Evolutionary conservation across 2,329 filamentous ascomycete species (phyloP).

Genomic region (Penicillium capsulatum): DNA sequence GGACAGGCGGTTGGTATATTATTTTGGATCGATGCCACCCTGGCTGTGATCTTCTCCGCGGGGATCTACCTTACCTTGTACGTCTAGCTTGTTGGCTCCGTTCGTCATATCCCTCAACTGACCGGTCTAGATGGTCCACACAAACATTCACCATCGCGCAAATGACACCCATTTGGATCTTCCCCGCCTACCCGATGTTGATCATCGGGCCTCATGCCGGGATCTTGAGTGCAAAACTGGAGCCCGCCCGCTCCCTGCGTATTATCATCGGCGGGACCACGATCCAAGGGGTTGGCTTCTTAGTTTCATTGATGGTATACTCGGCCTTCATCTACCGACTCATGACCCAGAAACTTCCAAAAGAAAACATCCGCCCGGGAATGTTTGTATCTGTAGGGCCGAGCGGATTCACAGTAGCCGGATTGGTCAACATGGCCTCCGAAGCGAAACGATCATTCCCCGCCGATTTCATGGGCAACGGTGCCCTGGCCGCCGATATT

Average conservation of each 20-base stretch:
- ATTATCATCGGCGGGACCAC: slow-evolving; percentile 58
- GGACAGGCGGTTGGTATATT: slow-evolving; percentile 57
- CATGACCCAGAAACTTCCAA: slow-evolving; percentile 81
- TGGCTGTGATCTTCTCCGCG: slow-evolving; percentile 65
- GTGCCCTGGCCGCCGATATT: slow-evolving; percentile 53
- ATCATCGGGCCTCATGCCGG: slow-evolving; percentile 70
- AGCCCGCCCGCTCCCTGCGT: slow-evolving; percentile 44
- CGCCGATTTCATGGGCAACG: slow-evolving; percentile 54
- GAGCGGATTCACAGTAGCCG: slow-evolving; percentile 63
- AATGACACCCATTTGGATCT: slow-evolving; percentile 88
- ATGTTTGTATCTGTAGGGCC: slow-evolving; percentile 85
- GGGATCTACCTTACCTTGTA: slow-evolving; percentile 71
- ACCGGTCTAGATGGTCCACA: slow-evolving; percentile 54
- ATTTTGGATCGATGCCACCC: slow-evolving; percentile 69
- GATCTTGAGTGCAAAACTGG: slow-evolving; percentile 50
- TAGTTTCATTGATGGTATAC: slow-evolving; percentile 73
- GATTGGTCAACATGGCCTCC: slow-evolving; percentile 56
- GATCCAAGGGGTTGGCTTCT: slow-evolving; percentile 61
- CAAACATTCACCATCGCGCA: slow-evolving; percentile 68
- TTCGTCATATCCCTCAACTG: slow-evolving; percentile 7
- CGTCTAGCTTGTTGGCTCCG: slow-evolving; percentile 20
- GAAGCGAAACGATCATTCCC: slow-evolving; percentile 48
- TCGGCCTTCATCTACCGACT: slow-evolving; percentile 78
- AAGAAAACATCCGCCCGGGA: slow-evolving; percentile 69
- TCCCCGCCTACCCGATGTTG: slow-evolving; percentile 76